A percentile compares a stretch with the other conserved stretches of the same genome.
These are phyloP conservation scores for Populus nigra DNA, from an alignment of 345 rosid species.

Conservation along the genomic window DNA sequence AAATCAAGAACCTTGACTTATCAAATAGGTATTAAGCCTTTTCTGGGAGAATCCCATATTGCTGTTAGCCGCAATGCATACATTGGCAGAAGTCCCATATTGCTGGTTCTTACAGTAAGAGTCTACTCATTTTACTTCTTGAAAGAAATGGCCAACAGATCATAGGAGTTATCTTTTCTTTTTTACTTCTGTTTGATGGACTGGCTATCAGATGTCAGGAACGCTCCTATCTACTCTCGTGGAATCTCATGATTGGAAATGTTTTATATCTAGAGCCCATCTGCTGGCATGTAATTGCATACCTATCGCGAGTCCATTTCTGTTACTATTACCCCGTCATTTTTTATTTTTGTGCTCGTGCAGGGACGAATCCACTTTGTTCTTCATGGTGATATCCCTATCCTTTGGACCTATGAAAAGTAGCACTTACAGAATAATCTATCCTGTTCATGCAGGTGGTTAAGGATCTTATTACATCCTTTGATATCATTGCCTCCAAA, in stretches of 20 bases:
- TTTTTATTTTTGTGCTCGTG: not conserved
- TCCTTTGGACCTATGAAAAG: not conserved
- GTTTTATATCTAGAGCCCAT: not conserved
- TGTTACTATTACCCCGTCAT: not conserved
- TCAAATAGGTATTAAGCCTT: not conserved
- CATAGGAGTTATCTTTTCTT: not conserved
- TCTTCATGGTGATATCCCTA: not conserved
- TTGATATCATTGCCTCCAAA: slow-evolving; percentile 36
- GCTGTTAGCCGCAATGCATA: not conserved
- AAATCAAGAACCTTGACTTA: not conserved
- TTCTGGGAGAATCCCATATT: not conserved
- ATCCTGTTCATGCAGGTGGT: slow-evolving; percentile 50
- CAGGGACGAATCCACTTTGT: not conserved
- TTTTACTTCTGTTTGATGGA: not conserved
- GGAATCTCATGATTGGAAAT: not conserved
- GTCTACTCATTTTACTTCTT: not conserved
- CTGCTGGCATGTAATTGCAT: not conserved
- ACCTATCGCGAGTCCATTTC: not conserved
- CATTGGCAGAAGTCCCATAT: not conserved
- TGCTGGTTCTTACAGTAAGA: not conserved
- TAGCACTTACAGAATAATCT: not conserved
- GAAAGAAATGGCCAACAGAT: not conserved
- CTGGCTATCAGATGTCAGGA: not conserved
- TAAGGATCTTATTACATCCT: slow-evolving; percentile 56
- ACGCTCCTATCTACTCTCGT: not conserved